Evolutionary conservation across 1,139 yeast species (phyloP).

Genomic region (Debaryomyces nepalensis): DNA sequence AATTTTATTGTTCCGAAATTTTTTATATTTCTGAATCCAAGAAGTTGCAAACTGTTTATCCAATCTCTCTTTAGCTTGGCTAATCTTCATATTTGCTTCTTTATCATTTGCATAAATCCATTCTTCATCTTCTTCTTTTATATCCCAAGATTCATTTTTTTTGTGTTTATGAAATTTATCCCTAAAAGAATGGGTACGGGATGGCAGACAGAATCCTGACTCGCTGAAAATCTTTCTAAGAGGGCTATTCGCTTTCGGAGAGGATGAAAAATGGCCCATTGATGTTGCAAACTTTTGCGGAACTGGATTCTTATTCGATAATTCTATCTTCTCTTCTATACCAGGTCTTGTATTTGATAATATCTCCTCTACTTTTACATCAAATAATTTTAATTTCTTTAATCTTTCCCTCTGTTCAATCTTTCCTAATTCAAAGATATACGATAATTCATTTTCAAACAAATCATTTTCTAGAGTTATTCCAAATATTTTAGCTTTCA

Average conservation of each 20-base stretch:
- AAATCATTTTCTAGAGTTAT: slow-evolving; percentile 47
- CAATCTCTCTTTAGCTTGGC: slow-evolving; percentile 40
- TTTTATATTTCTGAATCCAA: slow-evolving; percentile 59
- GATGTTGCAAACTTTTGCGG: slow-evolving; percentile 5
- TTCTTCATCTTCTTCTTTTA: background rate
- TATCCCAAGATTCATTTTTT: background rate
- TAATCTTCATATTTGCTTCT: slow-evolving; percentile 36
- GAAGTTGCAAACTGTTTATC: slow-evolving; percentile 61
- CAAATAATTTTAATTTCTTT: slow-evolving; percentile 35
- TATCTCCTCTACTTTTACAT: slow-evolving; percentile 29
- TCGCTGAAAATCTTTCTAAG: slow-evolving; percentile 6
- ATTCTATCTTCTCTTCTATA: slow-evolving; percentile 25
- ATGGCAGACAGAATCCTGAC: slow-evolving; percentile 1
- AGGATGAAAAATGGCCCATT: slow-evolving; percentile 2
- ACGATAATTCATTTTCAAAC: slow-evolving; percentile 45
- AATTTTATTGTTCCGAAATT: slow-evolving; percentile 31
- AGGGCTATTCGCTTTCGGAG: slow-evolving; percentile 8
- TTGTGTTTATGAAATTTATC: slow-evolving; percentile 5
- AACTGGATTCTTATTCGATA: slow-evolving; percentile 11
- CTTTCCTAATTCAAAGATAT: slow-evolving; percentile 43
- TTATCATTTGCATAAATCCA: slow-evolving; percentile 18
- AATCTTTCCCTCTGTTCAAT: slow-evolving; percentile 43
- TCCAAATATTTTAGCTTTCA: slow-evolving; percentile 40
- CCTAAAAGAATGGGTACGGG: background rate
- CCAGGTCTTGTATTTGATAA: slow-evolving; percentile 19